A percentile compares a stretch with the other conserved stretches of the same genome.
Conservation (phyloP, 352 stramenopile species). For the Phytophthora kernoviae region DNA sequence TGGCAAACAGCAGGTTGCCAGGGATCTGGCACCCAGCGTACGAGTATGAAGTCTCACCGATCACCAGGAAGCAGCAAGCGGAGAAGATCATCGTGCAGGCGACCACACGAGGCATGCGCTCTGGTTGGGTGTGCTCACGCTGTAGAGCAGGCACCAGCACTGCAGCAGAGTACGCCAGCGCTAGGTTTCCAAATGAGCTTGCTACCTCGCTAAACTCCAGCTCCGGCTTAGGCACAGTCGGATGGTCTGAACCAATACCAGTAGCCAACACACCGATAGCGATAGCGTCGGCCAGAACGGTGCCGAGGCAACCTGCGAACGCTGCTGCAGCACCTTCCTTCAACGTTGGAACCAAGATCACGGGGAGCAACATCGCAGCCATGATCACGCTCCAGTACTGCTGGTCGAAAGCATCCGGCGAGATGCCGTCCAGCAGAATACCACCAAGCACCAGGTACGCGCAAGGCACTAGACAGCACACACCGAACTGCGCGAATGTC, state of each 20-base stretch:
- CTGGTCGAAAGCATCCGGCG: constrained; percentile 38
- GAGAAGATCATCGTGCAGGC: constrained; percentile 44
- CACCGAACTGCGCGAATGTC: constrained; percentile 42
- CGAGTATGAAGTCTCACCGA: constrained; percentile 41
- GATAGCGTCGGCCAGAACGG: constrained; percentile 49
- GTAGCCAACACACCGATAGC: constrained; percentile 34
- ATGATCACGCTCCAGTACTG: constrained; percentile 57
- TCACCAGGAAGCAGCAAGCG: constrained; percentile 46
- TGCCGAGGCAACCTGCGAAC: constrained; percentile 47
- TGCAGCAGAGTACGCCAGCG: constrained; percentile 49
- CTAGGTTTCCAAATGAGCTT: constrained; percentile 52
- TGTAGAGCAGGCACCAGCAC: constrained; percentile 53
- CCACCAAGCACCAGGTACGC: constrained; percentile 57
- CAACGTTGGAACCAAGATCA: constrained; percentile 53
- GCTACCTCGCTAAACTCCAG: constrained; percentile 46
- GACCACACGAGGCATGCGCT: constrained; percentile 53
- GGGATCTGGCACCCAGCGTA: constrained; percentile 57
- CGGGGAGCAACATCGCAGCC: constrained; percentile 40
- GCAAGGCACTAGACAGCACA: constrained; percentile 49
- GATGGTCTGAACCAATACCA: constrained; percentile 45
- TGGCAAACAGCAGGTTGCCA: constrained; percentile 55
- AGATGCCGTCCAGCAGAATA: constrained; percentile 44
- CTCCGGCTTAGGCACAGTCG: constrained; percentile 31
- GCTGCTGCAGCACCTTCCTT: constrained; percentile 52
- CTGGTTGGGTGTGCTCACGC: constrained; percentile 51